Evolutionary conservation across 1,284 basidiomycete genomes (phyloP).

Genomic region (Apiotrichum siamense): DNA sequence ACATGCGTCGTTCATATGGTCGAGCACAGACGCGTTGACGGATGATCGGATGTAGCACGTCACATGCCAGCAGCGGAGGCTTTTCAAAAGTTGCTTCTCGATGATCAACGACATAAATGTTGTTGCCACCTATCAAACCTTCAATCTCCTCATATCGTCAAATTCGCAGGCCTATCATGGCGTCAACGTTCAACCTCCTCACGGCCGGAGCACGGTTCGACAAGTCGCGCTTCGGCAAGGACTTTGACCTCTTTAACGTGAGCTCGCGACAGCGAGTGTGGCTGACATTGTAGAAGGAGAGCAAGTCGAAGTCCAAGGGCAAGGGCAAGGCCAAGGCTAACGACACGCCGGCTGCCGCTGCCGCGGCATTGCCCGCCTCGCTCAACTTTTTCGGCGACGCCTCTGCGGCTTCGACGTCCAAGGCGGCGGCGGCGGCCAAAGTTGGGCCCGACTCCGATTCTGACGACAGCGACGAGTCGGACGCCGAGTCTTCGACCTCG

Average conservation of each 20-base stretch:
- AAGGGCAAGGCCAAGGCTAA: slow-evolving; percentile 23
- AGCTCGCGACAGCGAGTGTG: slow-evolving; percentile 14
- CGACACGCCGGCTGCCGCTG: no score
- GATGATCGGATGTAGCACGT: no score
- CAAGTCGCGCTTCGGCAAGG: slow-evolving; percentile 65
- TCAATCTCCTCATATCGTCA: neutral
- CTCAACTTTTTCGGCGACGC: slow-evolving; percentile 87
- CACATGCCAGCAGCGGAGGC: no score
- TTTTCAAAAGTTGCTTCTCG: no score
- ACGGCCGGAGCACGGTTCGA: slow-evolving; percentile 71
- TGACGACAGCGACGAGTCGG: slow-evolving; percentile 19
- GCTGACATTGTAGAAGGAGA: slow-evolving; percentile 25
- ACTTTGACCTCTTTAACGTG: slow-evolving; percentile 66
- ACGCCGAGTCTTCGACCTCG: slow-evolving; percentile 13
- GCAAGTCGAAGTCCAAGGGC: slow-evolving; percentile 44
- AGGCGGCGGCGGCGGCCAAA: no score
- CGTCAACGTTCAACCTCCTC: slow-evolving; percentile 64
- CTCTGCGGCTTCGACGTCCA: slow-evolving; percentile 47
- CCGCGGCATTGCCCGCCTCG: slow-evolving; percentile 59
- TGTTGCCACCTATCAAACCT: neutral
- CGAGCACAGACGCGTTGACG: no score
- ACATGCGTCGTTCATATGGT: no score
- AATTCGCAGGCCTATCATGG: slow-evolving; percentile 21
- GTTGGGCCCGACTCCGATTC: slow-evolving; percentile 26
- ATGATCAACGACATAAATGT: no score